Evolutionary conservation across 2,329 filamentous ascomycete genomes (phyloP), one percentile per base, ranked within the genome.

Genomic region (Colletotrichum sp.): DNA sequence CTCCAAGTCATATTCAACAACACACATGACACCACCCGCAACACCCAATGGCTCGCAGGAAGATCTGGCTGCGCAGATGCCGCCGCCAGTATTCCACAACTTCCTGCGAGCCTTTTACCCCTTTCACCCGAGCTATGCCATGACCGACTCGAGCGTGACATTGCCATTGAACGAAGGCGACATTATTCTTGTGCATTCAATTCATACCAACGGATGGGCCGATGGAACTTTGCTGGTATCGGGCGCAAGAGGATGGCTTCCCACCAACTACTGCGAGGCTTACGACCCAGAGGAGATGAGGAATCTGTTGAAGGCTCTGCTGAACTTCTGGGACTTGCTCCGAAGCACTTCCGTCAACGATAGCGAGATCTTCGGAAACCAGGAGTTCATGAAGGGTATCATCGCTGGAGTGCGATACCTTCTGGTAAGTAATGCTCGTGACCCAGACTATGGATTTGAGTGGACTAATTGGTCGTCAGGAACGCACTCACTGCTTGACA

Each of bases 141-240:
- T 95, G 76, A 92, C 92, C n/a, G 94, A 96, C 73, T 94, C 94
- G 13, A 97, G 95, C 12, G 94, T 98, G 71, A 98, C 96, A 13
- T 88, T 98, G 13, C 94, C 96, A 26, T 90, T 99, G 72, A 94
- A 95, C 79, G 94, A 97, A 82, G 97, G 97, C 75, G 97, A 99
- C 81, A 92, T 99, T 65, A 94, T 99, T 70, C 87, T 99, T 73
- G 94, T 99, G 26, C 97, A 99, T 84, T 98, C 97, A 6, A 95
- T 98, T 79, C 97, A 99, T 84, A 97, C 95, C 76, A 99, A 98
- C 86, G 97, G 97, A 79, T 99, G 97, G 97, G 97, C 97, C 36
- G 97, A 99, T 83, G 97, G 97, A 67, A 99, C 97, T 1, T 88
- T 98, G 55, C 87, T 99, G 76, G 91, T 94, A 28, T 95, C 96